Percentiles rank a stretch among this genome's conserved stretches.
Conservation (phyloP, 2,329 filamentous ascomycete genomes). For the Talaromyces sp. region DNA sequence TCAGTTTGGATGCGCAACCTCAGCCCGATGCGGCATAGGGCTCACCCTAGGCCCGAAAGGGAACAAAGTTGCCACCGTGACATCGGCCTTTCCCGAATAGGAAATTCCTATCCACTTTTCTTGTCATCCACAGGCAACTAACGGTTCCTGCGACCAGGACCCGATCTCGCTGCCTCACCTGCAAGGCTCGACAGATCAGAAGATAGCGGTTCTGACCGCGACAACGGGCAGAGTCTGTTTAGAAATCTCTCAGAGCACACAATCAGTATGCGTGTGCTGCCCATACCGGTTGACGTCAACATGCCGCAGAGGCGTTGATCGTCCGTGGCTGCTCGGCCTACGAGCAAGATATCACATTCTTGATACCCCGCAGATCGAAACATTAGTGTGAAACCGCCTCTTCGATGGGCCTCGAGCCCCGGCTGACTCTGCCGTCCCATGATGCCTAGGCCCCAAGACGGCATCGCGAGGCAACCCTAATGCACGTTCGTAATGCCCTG, state of each 20-base stretch:
- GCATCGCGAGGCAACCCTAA: not conserved
- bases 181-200: no score
- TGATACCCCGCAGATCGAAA: slow-evolving; percentile 6
- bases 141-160: not conserved
- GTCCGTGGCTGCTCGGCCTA: not conserved
- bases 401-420: not conserved
- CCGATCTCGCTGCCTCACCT: not conserved
- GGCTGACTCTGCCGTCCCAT: slow-evolving; percentile 4
- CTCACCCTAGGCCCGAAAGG: not conserved
- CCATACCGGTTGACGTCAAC: not conserved
- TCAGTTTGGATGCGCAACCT: no score
- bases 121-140: not conserved
- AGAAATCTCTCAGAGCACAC: not conserved
- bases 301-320: not conserved
- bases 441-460: slow-evolving; percentile 4
- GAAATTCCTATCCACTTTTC: not conserved
- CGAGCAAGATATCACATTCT: not conserved
- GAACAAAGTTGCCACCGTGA: not conserved
- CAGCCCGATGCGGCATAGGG: not conserved
- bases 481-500: not conserved
- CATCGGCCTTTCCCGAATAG: not conserved
- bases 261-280: not conserved
- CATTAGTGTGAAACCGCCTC: not conserved
- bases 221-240: not conserved
- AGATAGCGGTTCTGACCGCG: no score